Conservation (phyloP, 2,329 filamentous ascomycete species). For the Hypoxylon sp. region DNA sequence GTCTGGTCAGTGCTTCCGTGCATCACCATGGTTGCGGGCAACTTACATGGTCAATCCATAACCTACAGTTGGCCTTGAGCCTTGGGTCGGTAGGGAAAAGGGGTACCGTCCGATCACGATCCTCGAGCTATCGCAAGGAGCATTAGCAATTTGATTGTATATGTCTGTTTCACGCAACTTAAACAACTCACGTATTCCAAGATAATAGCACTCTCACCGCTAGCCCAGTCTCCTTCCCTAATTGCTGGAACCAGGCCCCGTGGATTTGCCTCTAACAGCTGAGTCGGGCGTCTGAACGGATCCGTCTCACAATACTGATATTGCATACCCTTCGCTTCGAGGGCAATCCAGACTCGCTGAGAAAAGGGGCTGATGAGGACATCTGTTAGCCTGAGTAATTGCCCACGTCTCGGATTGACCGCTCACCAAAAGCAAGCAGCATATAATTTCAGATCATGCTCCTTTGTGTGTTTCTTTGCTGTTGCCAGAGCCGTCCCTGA, state of each 20-base stretch:
- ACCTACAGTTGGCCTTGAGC: constrained; percentile 73
- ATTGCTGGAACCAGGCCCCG: constrained; percentile 79
- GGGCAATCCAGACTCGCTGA: constrained; percentile 87
- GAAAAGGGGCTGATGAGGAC: constrained; percentile 73
- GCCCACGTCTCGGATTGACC: constrained; percentile 20
- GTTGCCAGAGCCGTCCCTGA: constrained; percentile 75
- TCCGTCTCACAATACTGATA: constrained; percentile 91
- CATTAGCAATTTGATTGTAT: constrained; percentile 11
- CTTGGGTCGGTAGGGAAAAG: constrained; percentile 72
- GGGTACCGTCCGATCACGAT: constrained; percentile 66
- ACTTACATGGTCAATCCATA: constrained; percentile 82
- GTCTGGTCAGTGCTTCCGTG: constrained; percentile 2
- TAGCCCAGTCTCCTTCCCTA: constrained; percentile 80
- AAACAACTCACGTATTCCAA: constrained; percentile 77
- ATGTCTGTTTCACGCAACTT: neutral
- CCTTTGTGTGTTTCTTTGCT: constrained; percentile 72
- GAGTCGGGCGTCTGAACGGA: constrained; percentile 72
- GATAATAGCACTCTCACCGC: constrained; percentile 81
- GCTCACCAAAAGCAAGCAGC: constrained; percentile 82
- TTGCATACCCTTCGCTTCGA: constrained; percentile 78
- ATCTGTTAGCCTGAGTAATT: constrained; percentile 27
- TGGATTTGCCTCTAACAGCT: constrained; percentile 77
- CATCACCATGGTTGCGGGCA: neutral
- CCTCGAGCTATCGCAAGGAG: constrained; percentile 67
- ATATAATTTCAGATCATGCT: constrained; percentile 77